Base-by-base conservation (phyloP, 805 yeast species). In the Phaffomyces antillensis region DNA sequence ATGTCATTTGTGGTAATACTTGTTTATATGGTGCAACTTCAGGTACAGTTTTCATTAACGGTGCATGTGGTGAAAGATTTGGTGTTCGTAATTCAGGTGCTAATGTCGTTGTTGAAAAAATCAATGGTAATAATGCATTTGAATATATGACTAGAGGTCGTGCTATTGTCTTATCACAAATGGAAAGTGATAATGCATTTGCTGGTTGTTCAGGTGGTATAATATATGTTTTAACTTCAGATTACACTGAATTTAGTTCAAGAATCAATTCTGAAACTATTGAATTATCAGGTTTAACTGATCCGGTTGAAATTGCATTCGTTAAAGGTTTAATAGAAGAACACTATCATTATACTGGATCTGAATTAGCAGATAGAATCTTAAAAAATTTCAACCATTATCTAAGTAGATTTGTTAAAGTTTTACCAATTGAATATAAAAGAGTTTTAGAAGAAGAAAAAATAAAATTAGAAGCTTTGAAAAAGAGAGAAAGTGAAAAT, bases 121-220 rank as follows among this genome's bases (percentile, higher is more conserved):
- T 69, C 47, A 83, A 86, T 52, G 99, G 99, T 72, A 96, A 91
- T 66, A 97, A 91, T 65, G 99, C 99, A 42, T 91, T 97, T 71
- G 99, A 91, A 70, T 91, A 91, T 71, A 91, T 91, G 99, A 90
- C 98, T 56, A 98, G 99, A 65, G 99, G 99, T 64, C 81, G 98
- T 59, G 96, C 93, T 50, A 88, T 91, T 61, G 89, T 91, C 40
- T 76, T 91, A 55, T 96, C 97, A 39, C 70, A 81, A 48, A 86
- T 96, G 58, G 97, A 96, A 47, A 80, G 97, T 52, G 83, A 89
- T 64, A 96, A 86, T 50, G 74, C 75, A 5, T 69, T 81, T 49
- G 96, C 99, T 45, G 99, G 99, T 73, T 93, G 93, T 85, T 90
- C 97, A 57, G 99, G 99, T 69, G 99, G 99, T 79, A 91, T 93